Conservation (phyloP, 2,329 filamentous ascomycete species). For the Diaporthe caulivora region DNA sequence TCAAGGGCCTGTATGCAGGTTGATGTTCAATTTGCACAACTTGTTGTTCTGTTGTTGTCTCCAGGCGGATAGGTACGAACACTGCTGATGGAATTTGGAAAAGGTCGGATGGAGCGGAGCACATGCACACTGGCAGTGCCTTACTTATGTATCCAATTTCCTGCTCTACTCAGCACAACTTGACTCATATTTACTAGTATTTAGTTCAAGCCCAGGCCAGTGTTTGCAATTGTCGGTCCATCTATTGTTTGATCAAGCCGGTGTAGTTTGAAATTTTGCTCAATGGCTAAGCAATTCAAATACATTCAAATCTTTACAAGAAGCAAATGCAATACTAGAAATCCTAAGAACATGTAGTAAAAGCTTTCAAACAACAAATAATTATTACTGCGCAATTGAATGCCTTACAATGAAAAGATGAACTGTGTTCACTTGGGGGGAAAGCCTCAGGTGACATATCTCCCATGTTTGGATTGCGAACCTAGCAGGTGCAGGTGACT, state of each 20-base stretch:
- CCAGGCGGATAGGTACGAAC: no score
- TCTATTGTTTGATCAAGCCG: not conserved
- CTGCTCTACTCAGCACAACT: accelerated
- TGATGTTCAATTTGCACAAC: not conserved
- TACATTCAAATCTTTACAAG: no score
- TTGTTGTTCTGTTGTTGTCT: not conserved
- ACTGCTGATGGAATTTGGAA: not conserved
- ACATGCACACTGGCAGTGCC: not conserved
- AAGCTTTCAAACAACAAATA: no score
- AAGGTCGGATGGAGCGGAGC: not conserved
- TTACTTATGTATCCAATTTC: not conserved
- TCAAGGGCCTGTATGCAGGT: not conserved
- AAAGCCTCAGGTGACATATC: not conserved
- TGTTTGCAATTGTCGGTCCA: not conserved
- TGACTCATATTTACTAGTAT: not conserved
- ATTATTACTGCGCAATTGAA: no score
- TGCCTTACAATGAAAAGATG: no score
- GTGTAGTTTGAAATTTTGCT: no score
- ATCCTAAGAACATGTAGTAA: no score
- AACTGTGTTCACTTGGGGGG: not conserved
- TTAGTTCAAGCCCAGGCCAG: not conserved
- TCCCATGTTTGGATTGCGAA: not conserved
- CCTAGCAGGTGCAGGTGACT: not conserved
- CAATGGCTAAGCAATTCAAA: no score
- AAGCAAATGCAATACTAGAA: no score